These are phyloP conservation scores for Apiotrichum brassicae DNA, from an alignment of 1,284 basidiomycete species.

Conservation along the genomic window DNA sequence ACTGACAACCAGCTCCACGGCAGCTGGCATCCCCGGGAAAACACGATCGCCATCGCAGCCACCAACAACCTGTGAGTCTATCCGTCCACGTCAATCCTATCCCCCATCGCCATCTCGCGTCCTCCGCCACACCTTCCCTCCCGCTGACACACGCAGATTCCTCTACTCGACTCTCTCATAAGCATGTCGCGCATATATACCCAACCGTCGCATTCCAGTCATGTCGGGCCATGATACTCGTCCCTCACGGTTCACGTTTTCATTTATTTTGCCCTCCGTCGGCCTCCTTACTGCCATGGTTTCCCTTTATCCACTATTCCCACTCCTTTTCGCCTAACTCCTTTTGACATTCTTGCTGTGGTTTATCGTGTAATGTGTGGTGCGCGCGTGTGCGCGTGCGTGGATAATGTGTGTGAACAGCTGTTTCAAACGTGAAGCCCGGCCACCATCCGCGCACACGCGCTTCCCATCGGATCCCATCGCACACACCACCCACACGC, in stretches of 20 bases:
- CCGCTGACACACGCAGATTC: too few relatives aligned
- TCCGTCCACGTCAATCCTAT: not conserved
- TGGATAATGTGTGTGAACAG: too few relatives aligned
- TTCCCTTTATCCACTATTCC: not conserved
- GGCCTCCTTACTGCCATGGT: not conserved
- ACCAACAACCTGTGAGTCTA: slow-evolving; percentile 78
- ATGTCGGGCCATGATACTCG: slow-evolving; percentile 2
- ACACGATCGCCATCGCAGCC: slow-evolving; percentile 95
- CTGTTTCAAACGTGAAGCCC: too few relatives aligned
- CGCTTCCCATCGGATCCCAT: too few relatives aligned
- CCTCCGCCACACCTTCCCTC: too few relatives aligned
- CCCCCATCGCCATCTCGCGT: not conserved
- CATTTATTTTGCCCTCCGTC: not conserved
- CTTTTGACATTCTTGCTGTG: too few relatives aligned
- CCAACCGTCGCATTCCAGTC: slow-evolving; percentile 10
- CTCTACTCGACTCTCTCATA: slow-evolving; percentile 45
- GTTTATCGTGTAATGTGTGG: too few relatives aligned
- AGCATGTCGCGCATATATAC: slow-evolving; percentile 16
- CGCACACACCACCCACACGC: too few relatives aligned
- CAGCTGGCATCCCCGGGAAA: slow-evolving; percentile 95
- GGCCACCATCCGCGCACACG: too few relatives aligned
- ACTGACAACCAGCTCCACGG: slow-evolving; percentile 58
- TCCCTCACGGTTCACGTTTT: slow-evolving; percentile 3
- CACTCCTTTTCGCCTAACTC: not conserved
- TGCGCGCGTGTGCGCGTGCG: too few relatives aligned